Conservation (phyloP, 2,329 filamentous ascomycete genomes). For the Fusarium buxicola region DNA sequence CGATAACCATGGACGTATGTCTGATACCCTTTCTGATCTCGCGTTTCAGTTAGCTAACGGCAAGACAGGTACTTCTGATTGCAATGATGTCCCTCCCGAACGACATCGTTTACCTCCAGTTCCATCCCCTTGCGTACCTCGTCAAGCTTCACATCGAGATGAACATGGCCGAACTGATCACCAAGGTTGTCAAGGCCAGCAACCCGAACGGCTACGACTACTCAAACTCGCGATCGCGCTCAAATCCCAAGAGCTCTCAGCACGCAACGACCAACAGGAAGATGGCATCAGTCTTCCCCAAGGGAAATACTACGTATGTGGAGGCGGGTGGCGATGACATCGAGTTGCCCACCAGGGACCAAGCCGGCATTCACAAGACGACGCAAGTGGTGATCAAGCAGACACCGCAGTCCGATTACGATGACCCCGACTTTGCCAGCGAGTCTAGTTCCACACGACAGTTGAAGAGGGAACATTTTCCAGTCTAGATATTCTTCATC, state of each 20-base stretch:
- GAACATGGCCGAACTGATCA: slow-evolving; percentile 65
- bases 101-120: slow-evolving; percentile 55
- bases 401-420: slow-evolving; percentile 32
- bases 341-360: slow-evolving; percentile 32
- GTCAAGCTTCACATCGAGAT: slow-evolving; percentile 67
- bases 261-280: slow-evolving; percentile 25
- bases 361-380: slow-evolving; percentile 39
- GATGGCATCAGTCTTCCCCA: slow-evolving; percentile 35
- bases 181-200: slow-evolving; percentile 50
- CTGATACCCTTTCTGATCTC: accelerated
- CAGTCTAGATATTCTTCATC: slow-evolving; percentile 4
- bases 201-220: slow-evolving; percentile 44
- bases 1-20: slow-evolving; percentile 48
- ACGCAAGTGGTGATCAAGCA: slow-evolving; percentile 39
- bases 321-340: slow-evolving; percentile 38
- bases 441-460: slow-evolving; percentile 44
- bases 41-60: background rate
- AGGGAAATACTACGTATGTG: slow-evolving; percentile 36
- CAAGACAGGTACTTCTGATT: slow-evolving; percentile 42
- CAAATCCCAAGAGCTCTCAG: slow-evolving; percentile 35
- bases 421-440: slow-evolving; percentile 38
- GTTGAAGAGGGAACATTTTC: slow-evolving; percentile 39
- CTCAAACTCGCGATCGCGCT: slow-evolving; percentile 37
- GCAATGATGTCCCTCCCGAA: slow-evolving; percentile 49
- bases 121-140: slow-evolving; percentile 64